A percentile compares a stretch with the other conserved stretches of the same genome.
Conservation (phyloP, 768 basidiomycete genomes). For the Boletellus sp. region DNA sequence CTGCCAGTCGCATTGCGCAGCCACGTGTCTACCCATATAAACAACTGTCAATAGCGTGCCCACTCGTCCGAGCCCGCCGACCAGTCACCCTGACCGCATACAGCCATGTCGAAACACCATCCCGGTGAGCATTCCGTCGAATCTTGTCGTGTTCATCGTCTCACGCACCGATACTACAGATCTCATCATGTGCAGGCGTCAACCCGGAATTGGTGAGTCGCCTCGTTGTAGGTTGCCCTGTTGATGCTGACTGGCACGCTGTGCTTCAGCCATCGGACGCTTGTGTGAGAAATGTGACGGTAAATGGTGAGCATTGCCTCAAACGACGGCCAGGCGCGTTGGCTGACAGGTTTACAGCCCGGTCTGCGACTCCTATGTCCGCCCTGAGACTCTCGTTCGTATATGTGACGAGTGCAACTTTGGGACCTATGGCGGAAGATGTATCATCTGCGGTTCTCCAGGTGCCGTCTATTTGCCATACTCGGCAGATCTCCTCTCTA, state of each 20-base stretch:
- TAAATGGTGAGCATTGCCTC: conserved; percentile 72
- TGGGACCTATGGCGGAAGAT: conserved; percentile 94
- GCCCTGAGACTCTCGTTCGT: conserved; percentile 95
- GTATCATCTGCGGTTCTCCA: conserved; percentile 95
- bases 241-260: conserved; percentile 8
- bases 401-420: conserved; percentile 99
- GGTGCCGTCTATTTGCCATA: conserved; percentile 46
- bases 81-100: conserved; percentile 8
- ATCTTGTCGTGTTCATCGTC: background rate
- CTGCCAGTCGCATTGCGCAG: conserved; percentile 2
- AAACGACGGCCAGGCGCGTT: background rate
- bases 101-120: conserved; percentile 84
- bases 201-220: conserved; percentile 88
- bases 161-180: conserved; percentile 45
- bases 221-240: background rate
- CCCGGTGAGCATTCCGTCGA: conserved; percentile 49
- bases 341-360: conserved; percentile 54
- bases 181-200: conserved; percentile 96
- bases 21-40: conserved; percentile 5
- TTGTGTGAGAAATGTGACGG: conserved; percentile 99
- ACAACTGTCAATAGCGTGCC: conserved; percentile 13
- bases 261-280: conserved; percentile 80
- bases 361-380: conserved; percentile 98
- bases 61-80: background rate
- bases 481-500: background rate